Percentiles rank a stretch among this genome's conserved stretches.
phyloP scores from a whole-genome alignment of 768 basidiomycete genomes.

The Pleurotus ostreatus region DNA sequence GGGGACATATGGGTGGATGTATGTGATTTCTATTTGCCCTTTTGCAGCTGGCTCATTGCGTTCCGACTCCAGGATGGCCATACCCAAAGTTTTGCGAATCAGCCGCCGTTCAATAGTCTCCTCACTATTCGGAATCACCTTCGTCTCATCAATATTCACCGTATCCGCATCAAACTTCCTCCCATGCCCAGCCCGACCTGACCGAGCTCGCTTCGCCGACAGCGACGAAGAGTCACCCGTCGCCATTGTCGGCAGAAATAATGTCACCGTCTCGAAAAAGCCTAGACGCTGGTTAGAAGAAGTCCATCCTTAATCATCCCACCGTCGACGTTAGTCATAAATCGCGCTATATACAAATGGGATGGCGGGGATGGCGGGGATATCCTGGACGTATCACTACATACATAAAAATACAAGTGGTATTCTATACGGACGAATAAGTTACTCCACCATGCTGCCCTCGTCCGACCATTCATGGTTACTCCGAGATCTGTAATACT shows the following conservation, averaged over 20 bases:
- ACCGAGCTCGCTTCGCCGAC: slow-evolving; percentile 58
- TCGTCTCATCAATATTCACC: slow-evolving; percentile 72
- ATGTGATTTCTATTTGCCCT: slow-evolving; percentile 10
- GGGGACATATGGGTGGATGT: slow-evolving; percentile 5
- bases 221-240: slow-evolving; percentile 26
- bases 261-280: slow-evolving; percentile 52
- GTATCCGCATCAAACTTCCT: slow-evolving; percentile 77
- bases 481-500: slow-evolving; percentile 30
- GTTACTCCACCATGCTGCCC: neutral
- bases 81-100: slow-evolving; percentile 53
- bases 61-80: slow-evolving; percentile 47
- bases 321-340: neutral
- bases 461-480: slow-evolving; percentile 11
- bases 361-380: neutral
- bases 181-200: slow-evolving; percentile 72
- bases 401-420: slow-evolving; percentile 7
- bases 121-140: slow-evolving; percentile 77
- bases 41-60: neutral
- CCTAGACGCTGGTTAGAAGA: slow-evolving; percentile 85
- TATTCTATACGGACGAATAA: slow-evolving; percentile 6
- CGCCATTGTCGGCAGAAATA: slow-evolving; percentile 20
- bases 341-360: neutral
- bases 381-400: neutral
- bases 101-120: slow-evolving; percentile 72
- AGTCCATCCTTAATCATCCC: slow-evolving; percentile 33